Evolutionary conservation across 352 stramenopile genomes (phyloP).

Genomic region (Thalassiosira livingstoniorum): DNA sequence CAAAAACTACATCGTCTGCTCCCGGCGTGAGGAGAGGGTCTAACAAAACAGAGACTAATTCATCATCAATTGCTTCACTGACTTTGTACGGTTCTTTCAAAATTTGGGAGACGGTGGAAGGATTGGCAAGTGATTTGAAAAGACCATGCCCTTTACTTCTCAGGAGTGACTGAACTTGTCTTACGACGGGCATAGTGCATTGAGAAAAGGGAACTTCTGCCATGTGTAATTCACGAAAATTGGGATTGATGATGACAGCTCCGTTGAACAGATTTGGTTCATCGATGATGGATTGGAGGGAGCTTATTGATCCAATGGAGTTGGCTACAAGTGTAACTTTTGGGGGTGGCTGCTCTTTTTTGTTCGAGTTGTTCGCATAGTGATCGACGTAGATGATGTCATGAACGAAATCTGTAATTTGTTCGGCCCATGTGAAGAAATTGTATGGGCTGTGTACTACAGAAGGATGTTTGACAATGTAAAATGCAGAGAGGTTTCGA

Average conservation of each 20-base stretch:
- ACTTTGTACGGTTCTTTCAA: slow-evolving; percentile 82
- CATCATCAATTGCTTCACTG: slow-evolving; percentile 78
- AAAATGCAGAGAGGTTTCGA: too few species aligned
- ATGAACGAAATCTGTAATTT: slow-evolving; percentile 80
- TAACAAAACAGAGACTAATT: slow-evolving; percentile 80
- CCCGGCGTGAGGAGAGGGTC: slow-evolving; percentile 80
- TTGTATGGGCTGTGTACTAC: slow-evolving; percentile 80
- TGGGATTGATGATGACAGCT: slow-evolving; percentile 78
- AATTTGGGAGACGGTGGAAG: slow-evolving; percentile 76
- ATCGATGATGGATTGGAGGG: slow-evolving; percentile 80
- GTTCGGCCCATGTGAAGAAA: slow-evolving; percentile 85
- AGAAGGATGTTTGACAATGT: too few species aligned
- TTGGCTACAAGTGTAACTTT: slow-evolving; percentile 78
- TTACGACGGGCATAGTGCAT: slow-evolving; percentile 76
- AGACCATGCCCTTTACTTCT: slow-evolving; percentile 68
- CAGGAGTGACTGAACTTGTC: slow-evolving; percentile 69
- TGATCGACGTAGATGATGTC: slow-evolving; percentile 59
- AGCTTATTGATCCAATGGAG: slow-evolving; percentile 82
- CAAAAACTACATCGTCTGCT: slow-evolving; percentile 83
- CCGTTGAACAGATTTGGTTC: slow-evolving; percentile 77
- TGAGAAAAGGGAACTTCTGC: slow-evolving; percentile 77
- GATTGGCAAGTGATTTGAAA: slow-evolving; percentile 79
- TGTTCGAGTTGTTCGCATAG: neutral
- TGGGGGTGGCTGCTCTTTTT: slow-evolving; percentile 9
- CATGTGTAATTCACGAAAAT: slow-evolving; percentile 85